Conservation (phyloP, 2,329 filamentous ascomycete genomes). For the Hypoxylon sp. region DNA sequence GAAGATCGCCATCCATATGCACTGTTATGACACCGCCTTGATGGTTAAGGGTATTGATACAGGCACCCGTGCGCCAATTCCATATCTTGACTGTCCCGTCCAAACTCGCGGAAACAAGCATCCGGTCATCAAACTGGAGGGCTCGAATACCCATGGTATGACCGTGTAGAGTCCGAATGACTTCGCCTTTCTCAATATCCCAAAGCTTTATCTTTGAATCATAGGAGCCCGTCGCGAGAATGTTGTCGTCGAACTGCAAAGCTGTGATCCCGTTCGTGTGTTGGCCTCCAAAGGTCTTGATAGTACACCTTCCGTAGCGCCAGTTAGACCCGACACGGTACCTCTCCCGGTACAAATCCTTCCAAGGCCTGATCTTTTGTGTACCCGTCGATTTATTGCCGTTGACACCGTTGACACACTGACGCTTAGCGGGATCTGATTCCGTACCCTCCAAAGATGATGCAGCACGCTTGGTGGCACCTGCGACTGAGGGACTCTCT, state of each 20-base stretch:
- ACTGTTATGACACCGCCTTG: conserved; percentile 86
- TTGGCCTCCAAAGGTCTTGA: conserved; percentile 83
- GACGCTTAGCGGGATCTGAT: conserved; percentile 55
- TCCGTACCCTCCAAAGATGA: conserved; percentile 49
- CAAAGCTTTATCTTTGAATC: conserved; percentile 96
- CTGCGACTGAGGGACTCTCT: conserved; percentile 31
- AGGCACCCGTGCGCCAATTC: conserved; percentile 95
- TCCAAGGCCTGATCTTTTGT: conserved; percentile 81
- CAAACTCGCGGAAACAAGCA: conserved; percentile 90
- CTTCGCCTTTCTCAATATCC: conserved; percentile 90
- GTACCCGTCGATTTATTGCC: conserved; percentile 39
- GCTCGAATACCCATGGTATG: conserved; percentile 88
- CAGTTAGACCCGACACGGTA: conserved; percentile 98
- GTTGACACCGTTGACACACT: conserved; percentile 51
- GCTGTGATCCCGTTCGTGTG: conserved; percentile 87
- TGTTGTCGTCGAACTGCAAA: conserved; percentile 83
- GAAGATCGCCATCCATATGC: conserved; percentile 86
- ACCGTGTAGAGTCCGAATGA: conserved; percentile 85
- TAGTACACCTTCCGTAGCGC: conserved; percentile 92
- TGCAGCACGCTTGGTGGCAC: conserved; percentile 55
- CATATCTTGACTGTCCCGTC: conserved; percentile 92
- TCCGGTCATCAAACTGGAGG: conserved; percentile 92
- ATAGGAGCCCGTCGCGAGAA: conserved; percentile 94
- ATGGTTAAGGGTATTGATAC: conserved; percentile 85
- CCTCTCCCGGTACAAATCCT: conserved; percentile 94